phyloP scores from a whole-genome alignment of 345 rosid species.

The Litchi chinensis region DNA sequence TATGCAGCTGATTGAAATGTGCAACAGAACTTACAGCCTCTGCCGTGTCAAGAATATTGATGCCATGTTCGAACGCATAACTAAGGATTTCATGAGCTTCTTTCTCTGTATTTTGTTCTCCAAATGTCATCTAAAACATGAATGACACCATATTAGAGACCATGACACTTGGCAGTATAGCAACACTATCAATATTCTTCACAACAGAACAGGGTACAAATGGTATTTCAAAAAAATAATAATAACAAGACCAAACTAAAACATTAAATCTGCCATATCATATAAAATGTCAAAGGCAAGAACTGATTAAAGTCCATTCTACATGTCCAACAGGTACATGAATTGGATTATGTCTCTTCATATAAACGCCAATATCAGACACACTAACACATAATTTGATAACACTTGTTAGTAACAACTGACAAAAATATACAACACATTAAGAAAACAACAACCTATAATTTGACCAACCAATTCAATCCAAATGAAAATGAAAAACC shows the following conservation, averaged over 20 bases:
- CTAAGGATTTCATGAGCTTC: constrained; percentile 82
- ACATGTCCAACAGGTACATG: not conserved
- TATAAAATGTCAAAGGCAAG: too few species aligned
- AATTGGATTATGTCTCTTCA: not conserved
- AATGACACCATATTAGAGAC: constrained; percentile 15
- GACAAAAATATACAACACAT: not conserved
- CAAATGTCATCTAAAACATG: constrained; percentile 80
- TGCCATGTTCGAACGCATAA: constrained; percentile 68
- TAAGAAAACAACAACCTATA: not conserved
- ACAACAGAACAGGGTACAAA: not conserved
- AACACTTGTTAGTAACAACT: not conserved
- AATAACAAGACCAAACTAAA: too few species aligned
- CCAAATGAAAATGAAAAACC: not conserved
- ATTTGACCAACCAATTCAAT: not conserved
- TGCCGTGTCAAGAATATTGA: constrained; percentile 80
- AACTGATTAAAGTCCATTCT: too few species aligned
- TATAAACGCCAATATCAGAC: not conserved
- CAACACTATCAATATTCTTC: not conserved
- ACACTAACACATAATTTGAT: too few species aligned
- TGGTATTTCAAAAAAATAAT: too few species aligned
- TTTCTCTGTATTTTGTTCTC: constrained; percentile 83
- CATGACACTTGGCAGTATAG: not conserved
- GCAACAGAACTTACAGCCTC: constrained; percentile 62
- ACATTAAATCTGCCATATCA: too few species aligned
- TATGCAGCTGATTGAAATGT: not conserved